Percentiles rank a stretch among this genome's conserved stretches.
Evolutionary conservation across 441 rosid genomes (phyloP).

Genomic region (Syzygium syzygioides): DNA sequence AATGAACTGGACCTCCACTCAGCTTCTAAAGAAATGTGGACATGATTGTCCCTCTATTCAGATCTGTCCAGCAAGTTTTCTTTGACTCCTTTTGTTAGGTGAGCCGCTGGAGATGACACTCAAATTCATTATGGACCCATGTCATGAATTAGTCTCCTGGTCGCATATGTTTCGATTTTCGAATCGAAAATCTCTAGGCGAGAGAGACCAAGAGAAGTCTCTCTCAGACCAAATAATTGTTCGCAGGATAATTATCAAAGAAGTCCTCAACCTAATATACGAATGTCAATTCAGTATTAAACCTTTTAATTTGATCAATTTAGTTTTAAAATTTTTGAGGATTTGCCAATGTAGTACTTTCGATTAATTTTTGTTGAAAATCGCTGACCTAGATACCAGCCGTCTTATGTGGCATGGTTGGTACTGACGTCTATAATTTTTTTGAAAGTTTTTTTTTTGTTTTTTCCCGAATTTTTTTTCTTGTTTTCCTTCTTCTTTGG

Average conservation of each 20-base stretch:
- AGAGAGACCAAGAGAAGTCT: neutral
- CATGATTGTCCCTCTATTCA: neutral
- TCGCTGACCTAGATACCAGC: fast-evolving
- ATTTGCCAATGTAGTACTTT: neutral
- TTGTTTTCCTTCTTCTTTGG: neutral
- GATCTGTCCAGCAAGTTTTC: neutral
- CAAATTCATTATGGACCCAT: neutral
- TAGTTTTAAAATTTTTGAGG: neutral
- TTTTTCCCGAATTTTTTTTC: neutral
- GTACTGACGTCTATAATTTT: fast-evolving
- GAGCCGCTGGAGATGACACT: neutral
- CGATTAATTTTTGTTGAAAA: neutral
- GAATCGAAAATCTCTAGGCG: neutral
- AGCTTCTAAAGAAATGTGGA: neutral
- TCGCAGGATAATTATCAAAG: neutral
- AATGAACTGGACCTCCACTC: neutral
- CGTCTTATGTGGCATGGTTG: fast-evolving
- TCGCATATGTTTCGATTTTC: neutral
- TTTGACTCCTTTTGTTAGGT: neutral
- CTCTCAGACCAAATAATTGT: neutral
- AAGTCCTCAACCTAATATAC: neutral
- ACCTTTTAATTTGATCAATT: neutral
- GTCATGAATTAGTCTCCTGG: neutral
- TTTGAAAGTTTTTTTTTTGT: fast-evolving
- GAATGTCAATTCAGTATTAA: neutral